Conservation (phyloP, 139 green algal species). For the Chlamydomonas incerta region DNA sequence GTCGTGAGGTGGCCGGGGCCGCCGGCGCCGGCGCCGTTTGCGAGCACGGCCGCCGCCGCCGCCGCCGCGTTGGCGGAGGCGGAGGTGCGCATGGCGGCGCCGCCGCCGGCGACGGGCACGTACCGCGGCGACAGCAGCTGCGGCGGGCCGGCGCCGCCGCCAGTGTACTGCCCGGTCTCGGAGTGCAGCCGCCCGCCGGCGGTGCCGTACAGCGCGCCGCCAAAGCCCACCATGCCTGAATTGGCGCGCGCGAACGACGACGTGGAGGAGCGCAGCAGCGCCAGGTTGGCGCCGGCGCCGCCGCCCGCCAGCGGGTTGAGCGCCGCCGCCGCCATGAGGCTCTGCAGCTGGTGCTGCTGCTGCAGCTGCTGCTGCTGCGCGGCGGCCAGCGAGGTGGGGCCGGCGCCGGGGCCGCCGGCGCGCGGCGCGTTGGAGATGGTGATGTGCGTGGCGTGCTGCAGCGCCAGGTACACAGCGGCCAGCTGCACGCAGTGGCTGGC, state of each 20-base stretch:
- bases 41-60: no score
- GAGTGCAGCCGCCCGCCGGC: neutral
- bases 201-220: neutral
- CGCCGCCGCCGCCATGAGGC: no score
- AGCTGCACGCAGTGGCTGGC: conserved; percentile 8
- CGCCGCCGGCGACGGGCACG: neutral
- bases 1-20: no score
- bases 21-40: no score
- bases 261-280: neutral
- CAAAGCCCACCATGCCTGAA: neutral
- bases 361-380: neutral
- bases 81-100: neutral
- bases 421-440: conserved; percentile 25
- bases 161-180: neutral
- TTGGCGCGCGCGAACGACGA: conserved; percentile 25
- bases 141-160: neutral
- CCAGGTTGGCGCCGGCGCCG: neutral
- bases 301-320: no score
- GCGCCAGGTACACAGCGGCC: conserved; percentile 25
- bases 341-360: neutral
- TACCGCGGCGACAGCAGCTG: neutral
- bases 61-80: neutral
- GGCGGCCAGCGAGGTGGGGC: neutral
- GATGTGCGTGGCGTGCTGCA: conserved; percentile 34
- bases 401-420: neutral